Evolutionary conservation across 108 stramenopile genomes (phyloP), one percentile per base, ranked within the genome.

Genomic region (Stephanodiscus triporus): DNA sequence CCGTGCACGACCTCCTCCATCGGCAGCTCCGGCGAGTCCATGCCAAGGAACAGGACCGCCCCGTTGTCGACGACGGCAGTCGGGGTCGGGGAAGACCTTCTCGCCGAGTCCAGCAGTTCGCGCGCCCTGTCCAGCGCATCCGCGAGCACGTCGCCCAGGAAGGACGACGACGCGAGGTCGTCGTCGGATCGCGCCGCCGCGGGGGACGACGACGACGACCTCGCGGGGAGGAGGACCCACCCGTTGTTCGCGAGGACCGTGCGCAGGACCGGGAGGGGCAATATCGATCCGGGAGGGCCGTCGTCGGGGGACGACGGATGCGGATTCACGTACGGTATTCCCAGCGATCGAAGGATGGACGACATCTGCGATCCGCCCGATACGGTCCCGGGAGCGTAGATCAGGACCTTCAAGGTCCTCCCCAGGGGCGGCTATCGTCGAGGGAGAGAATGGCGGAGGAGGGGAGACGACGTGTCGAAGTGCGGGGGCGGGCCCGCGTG

Each of bases 1-100:
- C 85, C 93, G 17, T 73, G 37, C 9, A 73, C 79, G 17, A 95
- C 82, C 64, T 95, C 94, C 19, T 87, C 86, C 48, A 92, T 51
- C 22, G 88, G 84, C 11, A 95, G 56, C 30, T 89, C 84, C 2
- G 94, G 94, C 11, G 94, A 73, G 82, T 95, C 94, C 94, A 95
- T 95, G 26, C 94, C 94, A 50, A 95, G 76, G 80, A 95, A 92
- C 22, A 90, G 60, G 22, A 95, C 87, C 19, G 81, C 48, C 13
- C 80, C 79, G 61, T 72, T 77, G 16, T 40, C 53, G 48, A 32
- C 47, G 34, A 16, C 29, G 51, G 62, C 6, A 26, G 58, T 30
- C 57, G 42, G 43, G 16, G 30, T 58, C 9, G 63, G 45, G 34
- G 20, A 53, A 49, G 50, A 11, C 40, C 1, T 9, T 29, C 37